A percentile compares a stretch with the other conserved stretches of the same genome.
Evolutionary conservation across 768 basidiomycete genomes (phyloP).

Genomic region (Hydnum rufescens): DNA sequence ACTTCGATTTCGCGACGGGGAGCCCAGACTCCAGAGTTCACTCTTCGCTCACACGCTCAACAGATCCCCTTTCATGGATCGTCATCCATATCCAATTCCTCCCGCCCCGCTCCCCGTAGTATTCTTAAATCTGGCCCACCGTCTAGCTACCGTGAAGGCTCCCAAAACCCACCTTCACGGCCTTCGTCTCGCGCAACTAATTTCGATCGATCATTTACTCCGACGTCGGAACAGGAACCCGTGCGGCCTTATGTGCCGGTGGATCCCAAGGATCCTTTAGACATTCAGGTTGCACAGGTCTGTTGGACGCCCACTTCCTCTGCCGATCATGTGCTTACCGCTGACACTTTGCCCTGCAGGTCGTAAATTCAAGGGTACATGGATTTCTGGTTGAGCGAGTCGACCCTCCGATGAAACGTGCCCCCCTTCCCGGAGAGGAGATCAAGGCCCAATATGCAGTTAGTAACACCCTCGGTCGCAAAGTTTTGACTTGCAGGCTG

Average conservation of each 20-base stretch:
- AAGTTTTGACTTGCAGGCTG: constrained; percentile 59
- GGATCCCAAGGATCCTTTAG: constrained; percentile 61
- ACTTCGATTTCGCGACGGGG: constrained; percentile 14
- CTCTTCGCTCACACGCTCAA: neutral
- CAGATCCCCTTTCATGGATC: neutral
- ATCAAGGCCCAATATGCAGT: constrained; percentile 71
- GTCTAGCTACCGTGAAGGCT: constrained; percentile 12
- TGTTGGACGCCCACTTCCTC: too few species aligned
- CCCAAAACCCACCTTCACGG: constrained; percentile 1
- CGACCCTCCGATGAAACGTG: constrained; percentile 48
- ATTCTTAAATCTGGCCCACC: constrained; percentile 10
- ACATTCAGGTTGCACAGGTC: constrained; percentile 57
- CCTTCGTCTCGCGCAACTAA: constrained; percentile 4
- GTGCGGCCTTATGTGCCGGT: constrained; percentile 42
- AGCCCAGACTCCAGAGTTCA: neutral
- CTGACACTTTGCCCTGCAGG: too few species aligned
- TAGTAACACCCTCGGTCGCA: constrained; percentile 48
- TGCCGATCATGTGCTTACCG: too few species aligned
- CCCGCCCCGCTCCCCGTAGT: constrained; percentile 8
- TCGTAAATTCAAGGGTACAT: constrained; percentile 62
- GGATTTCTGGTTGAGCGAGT: constrained; percentile 60
- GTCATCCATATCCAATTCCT: too few species aligned
- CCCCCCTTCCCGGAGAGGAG: constrained; percentile 57
- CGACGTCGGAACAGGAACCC: constrained; percentile 31
- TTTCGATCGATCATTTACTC: constrained; percentile 25